phyloP scores from a whole-genome alignment of 805 yeast species.

The Saccharomycopsis oosterbeekiorum region DNA sequence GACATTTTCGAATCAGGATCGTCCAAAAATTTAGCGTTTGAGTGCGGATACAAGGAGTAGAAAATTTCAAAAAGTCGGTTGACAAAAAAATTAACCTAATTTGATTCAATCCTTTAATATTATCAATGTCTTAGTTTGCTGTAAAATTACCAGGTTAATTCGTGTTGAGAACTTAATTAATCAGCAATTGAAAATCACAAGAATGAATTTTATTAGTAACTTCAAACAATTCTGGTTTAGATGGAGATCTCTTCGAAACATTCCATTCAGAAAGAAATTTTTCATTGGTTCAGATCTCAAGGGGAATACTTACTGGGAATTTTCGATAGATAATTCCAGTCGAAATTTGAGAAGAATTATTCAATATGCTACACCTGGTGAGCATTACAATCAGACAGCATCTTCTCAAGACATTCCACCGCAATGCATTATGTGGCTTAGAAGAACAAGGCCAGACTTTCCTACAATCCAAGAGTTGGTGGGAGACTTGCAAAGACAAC shows the following conservation, averaged over 20 bases:
- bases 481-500: constrained; percentile 47
- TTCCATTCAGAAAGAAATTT: constrained; percentile 63
- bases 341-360: constrained; percentile 51
- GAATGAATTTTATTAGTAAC: background rate
- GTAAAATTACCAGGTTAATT: too few species aligned
- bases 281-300: constrained; percentile 68
- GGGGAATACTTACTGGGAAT: constrained; percentile 85
- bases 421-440: constrained; percentile 77
- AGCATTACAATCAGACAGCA: constrained; percentile 32
- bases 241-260: constrained; percentile 50
- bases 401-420: constrained; percentile 49
- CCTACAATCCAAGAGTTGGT: constrained; percentile 58
- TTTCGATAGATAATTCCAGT: constrained; percentile 41
- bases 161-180: too few species aligned
- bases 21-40: too few species aligned
- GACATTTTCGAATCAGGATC: too few species aligned
- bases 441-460: constrained; percentile 46
- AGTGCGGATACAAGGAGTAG: background rate
- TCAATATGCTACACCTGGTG: constrained; percentile 40
- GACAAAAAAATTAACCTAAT: too few species aligned
- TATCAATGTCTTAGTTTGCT: too few species aligned
- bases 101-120: too few species aligned
- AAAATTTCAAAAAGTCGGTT: background rate
- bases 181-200: constrained; percentile 24
- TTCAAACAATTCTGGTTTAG: constrained; percentile 41